A percentile compares a stretch with the other conserved stretches of the same genome.
Evolutionary conservation across 139 green algal species (phyloP).

Genomic region (Chlorella sp.): DNA sequence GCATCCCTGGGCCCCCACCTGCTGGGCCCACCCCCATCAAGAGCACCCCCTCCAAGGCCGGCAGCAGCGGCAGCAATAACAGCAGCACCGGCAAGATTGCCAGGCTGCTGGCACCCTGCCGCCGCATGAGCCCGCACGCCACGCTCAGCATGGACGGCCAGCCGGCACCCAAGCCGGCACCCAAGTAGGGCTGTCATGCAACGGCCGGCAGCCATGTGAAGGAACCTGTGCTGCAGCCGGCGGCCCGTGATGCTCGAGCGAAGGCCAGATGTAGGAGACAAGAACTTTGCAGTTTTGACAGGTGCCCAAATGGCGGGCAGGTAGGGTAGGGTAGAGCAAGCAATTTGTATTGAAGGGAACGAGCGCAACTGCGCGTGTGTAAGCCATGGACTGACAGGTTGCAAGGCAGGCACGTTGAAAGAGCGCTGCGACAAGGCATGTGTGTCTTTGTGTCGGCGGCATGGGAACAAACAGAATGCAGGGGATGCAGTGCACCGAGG

Average conservation of each 20-base stretch:
- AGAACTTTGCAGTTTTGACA: no score
- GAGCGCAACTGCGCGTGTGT: background rate
- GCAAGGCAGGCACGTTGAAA: background rate
- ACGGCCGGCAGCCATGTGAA: no score
- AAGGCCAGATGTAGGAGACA: no score
- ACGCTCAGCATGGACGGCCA: background rate
- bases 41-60: background rate
- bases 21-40: background rate
- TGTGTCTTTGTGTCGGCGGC: background rate
- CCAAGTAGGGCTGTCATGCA: no score
- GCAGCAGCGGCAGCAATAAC: background rate
- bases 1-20: background rate
- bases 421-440: no score
- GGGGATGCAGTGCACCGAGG: background rate
- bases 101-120: conserved; percentile 13
- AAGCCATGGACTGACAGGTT: background rate
- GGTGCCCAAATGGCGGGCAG: no score
- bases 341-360: no score
- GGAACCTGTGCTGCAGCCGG: background rate
- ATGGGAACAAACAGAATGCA: background rate
- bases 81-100: background rate
- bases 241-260: no score
- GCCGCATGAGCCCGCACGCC: background rate
- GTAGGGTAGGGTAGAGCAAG: background rate
- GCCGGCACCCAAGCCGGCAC: background rate